Base-by-base conservation (phyloP, 139 green algal genomes). In the Micromonas commoda region DNA sequence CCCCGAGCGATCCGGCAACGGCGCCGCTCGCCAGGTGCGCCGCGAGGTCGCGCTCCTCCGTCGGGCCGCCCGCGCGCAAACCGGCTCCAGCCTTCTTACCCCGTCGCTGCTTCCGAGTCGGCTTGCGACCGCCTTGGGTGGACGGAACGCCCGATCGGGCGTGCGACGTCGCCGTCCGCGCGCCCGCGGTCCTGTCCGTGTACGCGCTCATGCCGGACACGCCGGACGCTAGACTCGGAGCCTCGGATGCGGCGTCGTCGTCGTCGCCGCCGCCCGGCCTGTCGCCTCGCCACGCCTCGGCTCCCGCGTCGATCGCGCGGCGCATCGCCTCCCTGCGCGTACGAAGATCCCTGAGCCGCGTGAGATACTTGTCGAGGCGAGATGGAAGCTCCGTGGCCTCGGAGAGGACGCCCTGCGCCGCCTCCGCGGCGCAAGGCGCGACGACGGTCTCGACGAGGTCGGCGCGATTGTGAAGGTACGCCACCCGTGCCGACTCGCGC, bases 11-110 rank as follows among this genome's bases (percentile, higher is more conserved):
- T 38, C 23, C 5, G 19, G 32, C 28, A 9, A 80, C 26, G 37
- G 37, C 64, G 29, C 26, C 80, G 1, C 64, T 70, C 28, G 76
- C 39, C 28, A 90, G 63, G 65, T 91, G 87, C 61, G 76, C 68
- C 20, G 77, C 81, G 19, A 96, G 81, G 24, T 87, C 83, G 3
- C 75, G 61, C 81, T 97, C 91, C 80, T 97, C 92, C 45, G 88
- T 80, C 0, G 90, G 89, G 38, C 82, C 88, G 32, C 91, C 89
- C 68, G 63, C 82, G 79, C 33, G 38, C 71, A 80, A 64, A n/a
- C 75, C 57, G 9, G 63, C 51, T 53, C 71, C 82, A 75, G 5
- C 65, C 63, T 77, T 80, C 24, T 54, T 23, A 13, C 73, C 39
- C 51, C 69, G 80, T 54, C 80, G 77, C 52, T 72, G 52, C 24